These are phyloP conservation scores for Cercospora sp. DNA, from an alignment of 2,329 filamentous ascomycete species.

Conservation along the genomic window DNA sequence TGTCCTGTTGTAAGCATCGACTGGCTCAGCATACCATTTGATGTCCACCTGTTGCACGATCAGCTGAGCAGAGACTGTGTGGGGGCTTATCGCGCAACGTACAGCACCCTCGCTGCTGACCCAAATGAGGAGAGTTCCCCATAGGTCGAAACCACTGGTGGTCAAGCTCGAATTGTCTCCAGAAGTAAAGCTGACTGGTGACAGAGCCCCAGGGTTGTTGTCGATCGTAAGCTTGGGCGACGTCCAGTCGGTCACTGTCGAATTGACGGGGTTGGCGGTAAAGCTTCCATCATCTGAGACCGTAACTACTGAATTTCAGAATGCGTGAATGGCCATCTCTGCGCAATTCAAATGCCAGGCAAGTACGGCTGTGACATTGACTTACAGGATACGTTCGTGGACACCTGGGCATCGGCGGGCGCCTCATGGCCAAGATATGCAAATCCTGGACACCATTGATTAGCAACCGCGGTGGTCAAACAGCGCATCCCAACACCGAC, in stretches of 20 bases:
- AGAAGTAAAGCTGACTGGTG: constrained; percentile 20
- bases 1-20: constrained; percentile 15
- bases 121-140: constrained; percentile 25
- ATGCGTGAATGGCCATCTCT: constrained; percentile 14
- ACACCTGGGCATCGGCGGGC: constrained; percentile 18
- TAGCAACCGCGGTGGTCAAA: neutral
- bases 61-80: neutral
- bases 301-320: constrained; percentile 25
- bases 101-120: constrained; percentile 19
- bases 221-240: constrained; percentile 26
- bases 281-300: constrained; percentile 15
- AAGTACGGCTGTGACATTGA: neutral
- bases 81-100: neutral
- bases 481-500: constrained; percentile 4
- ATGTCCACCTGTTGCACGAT: constrained; percentile 9
- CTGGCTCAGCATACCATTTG: constrained; percentile 26
- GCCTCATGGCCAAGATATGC: constrained; percentile 23
- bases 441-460: constrained; percentile 16
- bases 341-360: neutral
- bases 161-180: constrained; percentile 22
- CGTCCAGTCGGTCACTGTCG: constrained; percentile 22
- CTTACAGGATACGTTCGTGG: constrained; percentile 29
- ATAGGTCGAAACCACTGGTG: constrained; percentile 25
- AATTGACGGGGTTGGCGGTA: constrained; percentile 17
- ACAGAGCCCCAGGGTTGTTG: constrained; percentile 21